Percentiles rank a stretch among this genome's conserved stretches.
These are phyloP conservation scores for Polygonum aviculare DNA, from an alignment of 148 eudicot species.

Conservation along the genomic window DNA sequence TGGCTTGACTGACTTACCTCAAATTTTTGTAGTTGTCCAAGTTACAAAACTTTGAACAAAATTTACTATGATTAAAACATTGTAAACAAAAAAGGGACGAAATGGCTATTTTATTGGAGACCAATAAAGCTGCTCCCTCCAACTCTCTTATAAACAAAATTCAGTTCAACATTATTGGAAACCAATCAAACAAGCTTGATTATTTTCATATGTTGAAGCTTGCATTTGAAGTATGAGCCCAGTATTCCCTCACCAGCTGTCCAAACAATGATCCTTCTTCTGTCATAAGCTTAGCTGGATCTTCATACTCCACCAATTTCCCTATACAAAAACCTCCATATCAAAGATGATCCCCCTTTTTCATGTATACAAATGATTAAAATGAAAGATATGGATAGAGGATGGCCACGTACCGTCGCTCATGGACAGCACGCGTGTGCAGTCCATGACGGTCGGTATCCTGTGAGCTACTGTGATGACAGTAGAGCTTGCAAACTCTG, in stretches of 20 bases:
- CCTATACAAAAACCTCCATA: slow-evolving; percentile 19
- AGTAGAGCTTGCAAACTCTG: slow-evolving; percentile 42
- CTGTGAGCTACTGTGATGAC: slow-evolving; percentile 57
- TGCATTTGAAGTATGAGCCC: slow-evolving; percentile 10
- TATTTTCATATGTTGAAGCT: background rate
- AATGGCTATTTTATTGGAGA: background rate
- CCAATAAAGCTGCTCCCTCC: background rate
- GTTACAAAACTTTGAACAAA: background rate
- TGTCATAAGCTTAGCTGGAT: slow-evolving; percentile 43
- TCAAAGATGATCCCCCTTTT: background rate
- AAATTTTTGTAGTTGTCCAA: background rate
- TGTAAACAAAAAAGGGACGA: background rate
- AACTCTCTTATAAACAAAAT: background rate
- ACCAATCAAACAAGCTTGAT: background rate
- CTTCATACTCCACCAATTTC: slow-evolving; percentile 42
- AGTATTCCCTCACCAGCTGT: slow-evolving; percentile 48
- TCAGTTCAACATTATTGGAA: background rate
- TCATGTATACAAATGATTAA: background rate
- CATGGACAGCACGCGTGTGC: slow-evolving; percentile 40
- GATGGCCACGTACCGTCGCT: slow-evolving; percentile 19
- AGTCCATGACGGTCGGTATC: slow-evolving; percentile 50
- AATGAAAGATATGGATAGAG: background rate
- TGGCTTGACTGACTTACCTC: no score
- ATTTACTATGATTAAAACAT: background rate
- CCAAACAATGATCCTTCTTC: slow-evolving; percentile 38